Evolutionary conservation across 2,329 filamentous ascomycete genomes (phyloP).

Genomic region (Didymella sp.): DNA sequence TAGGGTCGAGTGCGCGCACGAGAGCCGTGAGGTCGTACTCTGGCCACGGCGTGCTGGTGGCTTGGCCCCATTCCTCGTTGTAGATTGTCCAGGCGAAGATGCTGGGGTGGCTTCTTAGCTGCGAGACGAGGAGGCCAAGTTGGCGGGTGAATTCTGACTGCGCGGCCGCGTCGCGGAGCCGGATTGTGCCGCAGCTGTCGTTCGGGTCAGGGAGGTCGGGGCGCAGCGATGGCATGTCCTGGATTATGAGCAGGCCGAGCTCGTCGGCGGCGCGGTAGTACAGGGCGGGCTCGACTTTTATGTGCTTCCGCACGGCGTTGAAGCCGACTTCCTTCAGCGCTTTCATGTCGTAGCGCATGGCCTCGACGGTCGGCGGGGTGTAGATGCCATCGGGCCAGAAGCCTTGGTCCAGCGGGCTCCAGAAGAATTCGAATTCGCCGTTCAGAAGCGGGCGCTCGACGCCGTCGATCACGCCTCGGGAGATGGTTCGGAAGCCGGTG

Average conservation of each 20-base stretch:
- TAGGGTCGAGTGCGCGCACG: conserved; percentile 66
- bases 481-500: conserved; percentile 72
- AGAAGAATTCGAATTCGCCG: conserved; percentile 71
- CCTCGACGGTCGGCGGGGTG: conserved; percentile 68
- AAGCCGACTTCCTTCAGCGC: conserved; percentile 70
- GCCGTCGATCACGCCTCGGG: conserved; percentile 63
- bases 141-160: conserved; percentile 71
- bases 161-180: conserved; percentile 48
- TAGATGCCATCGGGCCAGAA: conserved; percentile 76
- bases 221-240: conserved; percentile 72
- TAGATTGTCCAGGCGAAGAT: conserved; percentile 74
- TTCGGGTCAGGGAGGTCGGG: conserved; percentile 29
- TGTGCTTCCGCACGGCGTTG: conserved; percentile 76
- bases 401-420: conserved; percentile 74
- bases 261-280: conserved; percentile 73
- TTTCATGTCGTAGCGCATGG: conserved; percentile 71
- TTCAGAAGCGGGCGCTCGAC: conserved; percentile 69
- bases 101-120: conserved; percentile 69
- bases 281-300: conserved; percentile 71
- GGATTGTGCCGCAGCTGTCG: conserved; percentile 21
- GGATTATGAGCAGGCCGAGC: conserved; percentile 70
- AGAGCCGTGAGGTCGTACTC: conserved; percentile 64
- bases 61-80: conserved; percentile 75
- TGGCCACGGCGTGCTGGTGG: conserved; percentile 56
- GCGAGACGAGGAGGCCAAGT: conserved; percentile 66